Evolutionary conservation across 352 stramenopile genomes (phyloP), one percentile per base, ranked within the genome.

Genomic region (Pythium guiyangense): DNA sequence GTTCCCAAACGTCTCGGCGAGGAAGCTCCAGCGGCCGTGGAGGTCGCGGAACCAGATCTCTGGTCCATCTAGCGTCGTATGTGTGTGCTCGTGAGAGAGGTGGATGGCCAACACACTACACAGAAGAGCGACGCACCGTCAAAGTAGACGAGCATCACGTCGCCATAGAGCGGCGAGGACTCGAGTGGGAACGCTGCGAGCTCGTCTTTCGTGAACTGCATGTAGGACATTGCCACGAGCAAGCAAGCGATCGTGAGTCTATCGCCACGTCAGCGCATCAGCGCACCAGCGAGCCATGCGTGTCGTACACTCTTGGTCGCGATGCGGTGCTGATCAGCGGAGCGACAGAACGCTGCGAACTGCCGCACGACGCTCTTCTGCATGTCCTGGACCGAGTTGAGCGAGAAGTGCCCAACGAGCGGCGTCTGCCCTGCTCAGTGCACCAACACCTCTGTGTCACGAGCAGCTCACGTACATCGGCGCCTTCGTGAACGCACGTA

Each of bases 1-100:
- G 39, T 89, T 76, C 25, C 66, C 74, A 51, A 92, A 92, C 14
- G 60, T 78, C 40, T 79, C 58, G 1, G 83, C 78, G 17, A 92
- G 68, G 48, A 90, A 92, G 53, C 78, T 82, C 83, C 83, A 90
- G 18, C 62, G 61, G 3, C 71, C 79, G 39, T 64, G 65, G 39
- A 86, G 54, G 57, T 90, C 71, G 12, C 65, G 67, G 57, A 90
- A 86, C 83, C 83, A 90, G 43, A 90, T 67, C 61, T 92, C 71
- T 15, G 73, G 53, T 31, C 43, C 54, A 49, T 69, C 76, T 88
- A 52, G 9, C 43, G 11, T 35, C 42, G 40, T 37, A 10, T 12
- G 5, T 43, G 27, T 43, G 25, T n/a, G 10, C 42, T 1, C 9
- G 18, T 12, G 25, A 52, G 47, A 5, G 6, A 37, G 17, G 9